phyloP scores from a whole-genome alignment of 2,329 filamentous ascomycete species.

The Fusarium tuaranense region DNA sequence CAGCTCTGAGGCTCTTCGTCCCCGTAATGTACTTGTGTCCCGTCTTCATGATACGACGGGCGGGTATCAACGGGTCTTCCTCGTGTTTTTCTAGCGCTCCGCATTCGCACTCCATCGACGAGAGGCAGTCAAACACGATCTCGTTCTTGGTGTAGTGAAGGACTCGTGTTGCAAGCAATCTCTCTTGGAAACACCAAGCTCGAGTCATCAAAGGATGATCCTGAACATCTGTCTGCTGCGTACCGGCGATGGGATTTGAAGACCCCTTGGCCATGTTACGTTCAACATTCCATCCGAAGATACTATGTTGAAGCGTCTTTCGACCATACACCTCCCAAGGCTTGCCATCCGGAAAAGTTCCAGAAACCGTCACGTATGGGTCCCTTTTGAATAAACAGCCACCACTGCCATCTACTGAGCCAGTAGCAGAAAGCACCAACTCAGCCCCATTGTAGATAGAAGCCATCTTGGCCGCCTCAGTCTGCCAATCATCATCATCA shows the following conservation, averaged over 20 bases:
- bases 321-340: constrained; percentile 35
- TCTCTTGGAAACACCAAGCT: constrained; percentile 48
- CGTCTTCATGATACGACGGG: constrained; percentile 37
- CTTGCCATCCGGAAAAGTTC: constrained; percentile 14
- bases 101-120: constrained; percentile 42
- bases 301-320: constrained; percentile 7
- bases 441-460: constrained; percentile 43
- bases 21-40: constrained; percentile 34
- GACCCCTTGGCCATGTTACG: constrained; percentile 15
- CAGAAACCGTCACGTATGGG: constrained; percentile 19
- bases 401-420: constrained; percentile 25
- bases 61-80: constrained; percentile 23
- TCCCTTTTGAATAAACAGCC: constrained; percentile 39
- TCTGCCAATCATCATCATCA: constrained; percentile 41
- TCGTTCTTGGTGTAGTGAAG: constrained; percentile 46
- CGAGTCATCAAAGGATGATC: constrained; percentile 37
- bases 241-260: constrained; percentile 11
- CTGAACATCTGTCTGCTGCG: background rate
- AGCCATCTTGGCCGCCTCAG: constrained; percentile 44
- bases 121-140: constrained; percentile 42
- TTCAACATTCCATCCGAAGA: constrained; percentile 29
- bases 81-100: constrained; percentile 31
- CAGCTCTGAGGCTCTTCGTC: constrained; percentile 7
- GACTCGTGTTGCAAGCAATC: constrained; percentile 42
- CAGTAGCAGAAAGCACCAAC: constrained; percentile 40